A percentile compares a stretch with the other conserved stretches of the same genome.
These are phyloP conservation scores for Bipolaris sorokiniana DNA, from an alignment of 2,329 filamentous ascomycete genomes.

Conservation along the genomic window DNA sequence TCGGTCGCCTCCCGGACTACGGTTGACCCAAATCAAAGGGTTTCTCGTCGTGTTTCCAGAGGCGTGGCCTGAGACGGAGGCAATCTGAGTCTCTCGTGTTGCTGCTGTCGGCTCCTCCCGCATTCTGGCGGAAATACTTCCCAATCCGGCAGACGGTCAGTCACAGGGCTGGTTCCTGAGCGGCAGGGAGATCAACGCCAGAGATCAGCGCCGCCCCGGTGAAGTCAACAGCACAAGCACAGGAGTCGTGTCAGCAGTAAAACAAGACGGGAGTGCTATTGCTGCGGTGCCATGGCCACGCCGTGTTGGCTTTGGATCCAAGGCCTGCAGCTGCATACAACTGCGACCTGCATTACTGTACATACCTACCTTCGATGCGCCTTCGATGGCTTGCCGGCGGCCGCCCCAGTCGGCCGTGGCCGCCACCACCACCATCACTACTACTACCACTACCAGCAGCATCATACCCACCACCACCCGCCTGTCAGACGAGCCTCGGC, in stretches of 20 bases:
- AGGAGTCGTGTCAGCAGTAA: no score
- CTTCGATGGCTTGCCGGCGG: conserved; percentile 5
- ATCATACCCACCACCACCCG: conserved; percentile 1
- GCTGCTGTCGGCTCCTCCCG: conserved; percentile 14
- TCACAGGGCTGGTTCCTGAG: conserved; percentile 9
- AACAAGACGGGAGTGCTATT: not conserved
- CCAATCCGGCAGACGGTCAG: conserved; percentile 1
- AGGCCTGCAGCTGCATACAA: not conserved
- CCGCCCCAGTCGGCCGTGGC: not conserved
- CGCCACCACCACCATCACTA: not conserved
- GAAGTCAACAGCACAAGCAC: conserved; percentile 5
- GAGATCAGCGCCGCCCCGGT: conserved; percentile 12
- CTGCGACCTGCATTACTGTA: not conserved
- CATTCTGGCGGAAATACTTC: conserved; percentile 5
- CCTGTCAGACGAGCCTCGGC: conserved; percentile 5
- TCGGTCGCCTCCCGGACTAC: conserved; percentile 1
- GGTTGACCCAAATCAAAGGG: not conserved
- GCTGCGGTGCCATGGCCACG: not conserved
- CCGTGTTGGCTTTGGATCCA: not conserved
- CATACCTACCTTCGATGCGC: conserved; percentile 5
- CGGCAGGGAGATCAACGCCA: conserved; percentile 14
- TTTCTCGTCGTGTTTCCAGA: not conserved
- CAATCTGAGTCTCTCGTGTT: not conserved
- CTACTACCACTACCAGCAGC: conserved; percentile 5
- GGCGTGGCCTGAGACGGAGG: not conserved